Percentiles rank a stretch among this genome's conserved stretches.
Evolutionary conservation across 805 yeast species (phyloP).

Genomic region (Myxozyma mucilagina): DNA sequence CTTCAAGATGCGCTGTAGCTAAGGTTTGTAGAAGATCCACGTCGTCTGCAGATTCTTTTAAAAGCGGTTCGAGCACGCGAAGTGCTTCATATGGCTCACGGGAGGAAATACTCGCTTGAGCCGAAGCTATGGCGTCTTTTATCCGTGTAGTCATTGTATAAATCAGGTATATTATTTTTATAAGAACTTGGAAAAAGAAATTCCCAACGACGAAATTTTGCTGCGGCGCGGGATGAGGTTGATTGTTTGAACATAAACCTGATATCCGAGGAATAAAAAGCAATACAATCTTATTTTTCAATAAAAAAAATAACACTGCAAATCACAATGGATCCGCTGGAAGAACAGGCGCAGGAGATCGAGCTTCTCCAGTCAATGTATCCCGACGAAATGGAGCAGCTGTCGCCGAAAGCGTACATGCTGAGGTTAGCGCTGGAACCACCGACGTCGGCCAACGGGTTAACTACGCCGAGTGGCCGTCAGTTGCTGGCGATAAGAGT

Average conservation of each 20-base stretch:
- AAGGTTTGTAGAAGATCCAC: slow-evolving; percentile 42
- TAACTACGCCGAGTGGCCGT: slow-evolving; percentile 26
- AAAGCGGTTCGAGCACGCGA: slow-evolving; percentile 1
- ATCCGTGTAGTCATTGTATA: background rate
- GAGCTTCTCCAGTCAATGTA: slow-evolving; percentile 89
- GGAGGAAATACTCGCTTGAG: background rate
- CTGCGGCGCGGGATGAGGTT: too few relatives aligned
- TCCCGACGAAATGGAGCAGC: slow-evolving; percentile 76
- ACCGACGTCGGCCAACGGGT: slow-evolving; percentile 41
- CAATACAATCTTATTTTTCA: background rate
- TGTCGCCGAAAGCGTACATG: slow-evolving; percentile 52
- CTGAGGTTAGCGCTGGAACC: slow-evolving; percentile 69
- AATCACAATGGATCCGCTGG: slow-evolving; percentile 61
- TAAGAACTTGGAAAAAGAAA: background rate
- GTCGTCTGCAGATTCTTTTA: background rate
- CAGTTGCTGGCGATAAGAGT: slow-evolving; percentile 62
- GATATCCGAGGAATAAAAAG: too few relatives aligned
- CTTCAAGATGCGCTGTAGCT: slow-evolving; percentile 80
- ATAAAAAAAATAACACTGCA: background rate
- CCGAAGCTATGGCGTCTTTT: slow-evolving; percentile 1
- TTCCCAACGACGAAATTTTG: too few relatives aligned
- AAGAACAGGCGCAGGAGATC: slow-evolving; percentile 86
- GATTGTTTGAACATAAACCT: too few relatives aligned
- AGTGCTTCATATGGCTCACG: slow-evolving; percentile 19
- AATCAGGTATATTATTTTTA: background rate